A percentile compares a stretch with the other conserved stretches of the same genome.
Evolutionary conservation across 176 grass and related monocot genomes (phyloP).

Genomic region (Echinochloa phyllopogon): DNA sequence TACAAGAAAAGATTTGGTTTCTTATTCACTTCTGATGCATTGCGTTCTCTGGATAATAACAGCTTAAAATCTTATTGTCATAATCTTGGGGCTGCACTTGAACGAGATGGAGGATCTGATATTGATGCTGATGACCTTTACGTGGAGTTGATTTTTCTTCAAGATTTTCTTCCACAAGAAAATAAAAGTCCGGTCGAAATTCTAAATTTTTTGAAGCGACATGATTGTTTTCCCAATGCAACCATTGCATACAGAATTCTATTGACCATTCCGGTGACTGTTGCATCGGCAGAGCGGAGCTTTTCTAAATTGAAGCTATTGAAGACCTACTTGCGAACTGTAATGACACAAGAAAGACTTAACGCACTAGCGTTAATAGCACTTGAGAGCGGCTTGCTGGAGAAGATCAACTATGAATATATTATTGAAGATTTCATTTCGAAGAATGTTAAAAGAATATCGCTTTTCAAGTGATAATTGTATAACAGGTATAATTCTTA

Average conservation of each 20-base stretch:
- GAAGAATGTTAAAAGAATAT: neutral
- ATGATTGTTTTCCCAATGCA: no score
- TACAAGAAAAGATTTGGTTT: neutral
- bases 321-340: neutral
- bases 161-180: no score
- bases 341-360: neutral
- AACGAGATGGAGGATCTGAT: neutral
- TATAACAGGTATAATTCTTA: neutral
- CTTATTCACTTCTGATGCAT: neutral
- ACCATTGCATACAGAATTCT: no score
- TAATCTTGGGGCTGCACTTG: neutral
- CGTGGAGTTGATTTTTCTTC: no score
- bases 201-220: no score
- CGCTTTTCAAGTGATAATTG: neutral
- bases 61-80: neutral
- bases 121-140: neutral
- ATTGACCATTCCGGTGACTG: no score
- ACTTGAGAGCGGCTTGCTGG: neutral
- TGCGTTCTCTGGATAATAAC: neutral
- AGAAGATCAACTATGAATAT: neutral
- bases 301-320: no score
- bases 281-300: no score
- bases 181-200: no score
- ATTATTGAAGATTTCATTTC: conserved; percentile 1
- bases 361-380: neutral